These are phyloP conservation scores for Reticulascus tulasneorum DNA, from an alignment of 2,329 filamentous ascomycete genomes.

Conservation along the genomic window DNA sequence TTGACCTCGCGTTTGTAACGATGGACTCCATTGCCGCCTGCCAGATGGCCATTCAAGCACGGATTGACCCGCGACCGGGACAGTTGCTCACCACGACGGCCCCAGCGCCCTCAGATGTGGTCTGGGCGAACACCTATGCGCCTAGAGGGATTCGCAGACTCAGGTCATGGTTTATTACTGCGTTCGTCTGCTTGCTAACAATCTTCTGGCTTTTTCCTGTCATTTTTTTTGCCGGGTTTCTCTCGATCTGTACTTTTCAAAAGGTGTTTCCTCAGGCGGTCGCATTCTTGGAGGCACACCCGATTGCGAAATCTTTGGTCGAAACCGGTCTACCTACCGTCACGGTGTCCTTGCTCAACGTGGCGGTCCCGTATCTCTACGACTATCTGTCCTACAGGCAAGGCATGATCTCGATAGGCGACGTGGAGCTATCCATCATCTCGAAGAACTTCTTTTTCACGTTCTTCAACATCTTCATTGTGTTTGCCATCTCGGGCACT, in stretches of 20 bases:
- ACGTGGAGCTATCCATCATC: slow-evolving; percentile 90
- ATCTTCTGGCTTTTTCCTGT: slow-evolving; percentile 86
- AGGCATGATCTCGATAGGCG: slow-evolving; percentile 91
- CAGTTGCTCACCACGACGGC: slow-evolving; percentile 81
- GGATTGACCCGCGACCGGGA: slow-evolving; percentile 85
- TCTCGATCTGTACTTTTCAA: slow-evolving; percentile 77
- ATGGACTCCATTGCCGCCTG: slow-evolving; percentile 92
- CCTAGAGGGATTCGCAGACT: slow-evolving; percentile 69
- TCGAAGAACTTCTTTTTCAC: slow-evolving; percentile 99
- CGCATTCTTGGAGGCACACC: slow-evolving; percentile 61
- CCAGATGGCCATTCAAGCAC: slow-evolving; percentile 94
- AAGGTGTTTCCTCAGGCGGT: slow-evolving; percentile 69
- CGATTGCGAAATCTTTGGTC: slow-evolving; percentile 70
- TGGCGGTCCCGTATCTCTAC: slow-evolving; percentile 90
- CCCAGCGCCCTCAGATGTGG: slow-evolving; percentile 85
- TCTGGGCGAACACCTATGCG: slow-evolving; percentile 92
- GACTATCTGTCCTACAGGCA: slow-evolving; percentile 88
- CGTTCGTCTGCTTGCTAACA: slow-evolving; percentile 77
- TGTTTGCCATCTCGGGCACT: slow-evolving; percentile 86
- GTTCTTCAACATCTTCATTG: slow-evolving; percentile 97
- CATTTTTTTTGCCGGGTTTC: slow-evolving; percentile 69
- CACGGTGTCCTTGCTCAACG: slow-evolving; percentile 79
- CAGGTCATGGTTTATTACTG: slow-evolving; percentile 78
- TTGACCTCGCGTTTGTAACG: slow-evolving; percentile 88
- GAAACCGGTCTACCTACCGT: slow-evolving; percentile 85